Conservation (phyloP, 179 eudicot genomes). For the Patellifolia procumbens region DNA sequence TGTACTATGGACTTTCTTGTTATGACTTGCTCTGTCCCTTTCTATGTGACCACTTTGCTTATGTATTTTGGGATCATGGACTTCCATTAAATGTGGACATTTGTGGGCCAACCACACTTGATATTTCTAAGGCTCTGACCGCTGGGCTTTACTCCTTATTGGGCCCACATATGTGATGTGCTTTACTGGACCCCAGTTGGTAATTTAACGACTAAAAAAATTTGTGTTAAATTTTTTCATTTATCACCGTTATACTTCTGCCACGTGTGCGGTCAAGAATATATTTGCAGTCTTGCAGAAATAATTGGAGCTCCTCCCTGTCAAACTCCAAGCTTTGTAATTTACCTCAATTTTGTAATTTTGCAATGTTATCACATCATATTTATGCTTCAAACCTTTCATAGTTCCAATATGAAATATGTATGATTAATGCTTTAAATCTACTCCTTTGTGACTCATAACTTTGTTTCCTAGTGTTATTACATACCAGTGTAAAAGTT, state of each 20-base stretch:
- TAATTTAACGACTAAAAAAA: neutral
- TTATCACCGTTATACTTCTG: conserved; percentile 13
- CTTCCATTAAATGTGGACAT: conserved; percentile 7
- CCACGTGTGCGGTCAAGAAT: conserved; percentile 28
- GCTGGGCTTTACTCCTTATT: conserved; percentile 6
- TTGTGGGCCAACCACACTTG: conserved; percentile 1
- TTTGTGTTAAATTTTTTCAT: neutral
- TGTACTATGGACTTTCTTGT: conserved; percentile 22
- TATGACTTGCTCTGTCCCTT: conserved; percentile 6
- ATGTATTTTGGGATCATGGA: conserved; percentile 22
- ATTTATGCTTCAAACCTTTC: neutral
- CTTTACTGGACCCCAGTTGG: neutral
- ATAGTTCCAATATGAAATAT: neutral
- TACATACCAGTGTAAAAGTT: too few relatives aligned
- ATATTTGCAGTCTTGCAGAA: conserved; percentile 5
- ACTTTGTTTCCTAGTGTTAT: neutral
- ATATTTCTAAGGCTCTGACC: neutral
- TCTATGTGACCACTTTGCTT: conserved; percentile 11
- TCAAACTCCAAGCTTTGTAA: conserved; percentile 5
- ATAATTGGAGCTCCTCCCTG: neutral
- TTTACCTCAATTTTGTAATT: neutral
- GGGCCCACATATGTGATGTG: conserved; percentile 18
- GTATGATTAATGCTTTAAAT: conserved; percentile 1
- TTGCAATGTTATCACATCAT: neutral
- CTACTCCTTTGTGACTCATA: neutral